Evolutionary conservation across 306 rosid species (phyloP), one percentile per base, ranked within the genome.

Genomic region (Macrotyloma uniflorum): DNA sequence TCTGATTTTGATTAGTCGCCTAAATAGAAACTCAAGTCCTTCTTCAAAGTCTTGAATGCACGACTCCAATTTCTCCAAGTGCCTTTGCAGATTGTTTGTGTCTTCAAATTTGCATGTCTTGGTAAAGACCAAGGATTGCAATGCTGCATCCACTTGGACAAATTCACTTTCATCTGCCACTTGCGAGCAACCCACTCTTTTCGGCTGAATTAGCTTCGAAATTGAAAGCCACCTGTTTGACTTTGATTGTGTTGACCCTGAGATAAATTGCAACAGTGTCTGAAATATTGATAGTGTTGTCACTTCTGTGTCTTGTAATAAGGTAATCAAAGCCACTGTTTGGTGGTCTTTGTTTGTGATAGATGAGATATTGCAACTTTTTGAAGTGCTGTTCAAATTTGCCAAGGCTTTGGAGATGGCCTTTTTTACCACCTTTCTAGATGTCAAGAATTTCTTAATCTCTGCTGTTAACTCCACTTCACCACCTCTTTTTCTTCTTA

Each of bases 31-130:
- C 36, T 79, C 82, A 19, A 80, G 79, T 16, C 78, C 81, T 84
- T 84, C 75, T 84, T 79, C 82, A 40, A 84, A 26, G 16, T 80
- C 84, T 45, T 84, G 79, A 84, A 80, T 80, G 66, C 78, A 24
- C 0, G 42, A 75, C 43, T 80, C 84, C 45, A 71, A 18, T 67
- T 69, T 75, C 64, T 80, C 84, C 75, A 84, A 63, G 5, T 74
- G 69, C 54, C 45, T 59, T 24, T 75, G 79, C 18, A 84, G 20
- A 54, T 53, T 36, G 9, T 75, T 62, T 20, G 45, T 18, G 14
- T 33, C 71, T 62, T 79, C 84, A 23, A 14, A 12, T 62, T 84
- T 84, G 24, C 23, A 28, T 2, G 22, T 51, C 43, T 67, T 75
- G 76, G 38, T 22, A 23, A 80, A 35, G 3, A 76, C 0, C 4